Percentiles rank a stretch among this genome's conserved stretches.
phyloP scores from a whole-genome alignment of 768 basidiomycete species.

The Piloderma croceum region DNA sequence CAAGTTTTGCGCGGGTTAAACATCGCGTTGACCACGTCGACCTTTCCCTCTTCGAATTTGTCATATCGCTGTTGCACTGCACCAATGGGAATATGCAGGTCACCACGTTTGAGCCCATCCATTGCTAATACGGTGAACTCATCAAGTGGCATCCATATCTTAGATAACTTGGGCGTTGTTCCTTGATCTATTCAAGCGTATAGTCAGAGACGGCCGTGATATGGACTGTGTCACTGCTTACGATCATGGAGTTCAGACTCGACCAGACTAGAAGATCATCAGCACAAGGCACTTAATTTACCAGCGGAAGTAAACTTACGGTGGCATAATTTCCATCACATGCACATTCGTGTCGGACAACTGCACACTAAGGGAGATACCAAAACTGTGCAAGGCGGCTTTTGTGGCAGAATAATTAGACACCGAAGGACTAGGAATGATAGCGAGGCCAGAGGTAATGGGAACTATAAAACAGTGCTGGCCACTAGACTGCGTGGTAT shows the following conservation, averaged over 20 bases:
- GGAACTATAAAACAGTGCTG: conserved; percentile 44
- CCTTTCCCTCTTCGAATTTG: conserved; percentile 23
- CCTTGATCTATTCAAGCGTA: conserved; percentile 39
- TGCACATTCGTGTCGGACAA: conserved; percentile 45
- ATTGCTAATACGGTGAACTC: conserved; percentile 38
- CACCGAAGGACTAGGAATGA: conserved; percentile 37
- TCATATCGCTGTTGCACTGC: conserved; percentile 26
- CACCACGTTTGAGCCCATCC: conserved; percentile 33
- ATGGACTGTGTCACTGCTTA: conserved; percentile 20
- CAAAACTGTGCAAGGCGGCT: conserved; percentile 51
- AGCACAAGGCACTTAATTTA: not conserved
- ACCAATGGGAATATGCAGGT: conserved; percentile 25
- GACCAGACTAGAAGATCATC: conserved; percentile 37
- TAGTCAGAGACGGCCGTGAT: conserved; percentile 1
- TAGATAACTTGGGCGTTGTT: conserved; percentile 40
- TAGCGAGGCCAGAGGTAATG: conserved; percentile 48
- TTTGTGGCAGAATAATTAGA: conserved; percentile 54
- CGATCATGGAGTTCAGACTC: conserved; percentile 61
- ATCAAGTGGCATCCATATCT: conserved; percentile 50
- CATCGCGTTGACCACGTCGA: conserved; percentile 19
- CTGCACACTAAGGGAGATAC: conserved; percentile 41
- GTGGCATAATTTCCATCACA: conserved; percentile 53
- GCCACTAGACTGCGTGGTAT: conserved; percentile 33
- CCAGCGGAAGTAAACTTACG: conserved; percentile 33
- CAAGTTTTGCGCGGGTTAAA: conserved; percentile 30